Conservation (phyloP, 1,139 yeast species). For the Saccharomyces hybrid region DNA sequence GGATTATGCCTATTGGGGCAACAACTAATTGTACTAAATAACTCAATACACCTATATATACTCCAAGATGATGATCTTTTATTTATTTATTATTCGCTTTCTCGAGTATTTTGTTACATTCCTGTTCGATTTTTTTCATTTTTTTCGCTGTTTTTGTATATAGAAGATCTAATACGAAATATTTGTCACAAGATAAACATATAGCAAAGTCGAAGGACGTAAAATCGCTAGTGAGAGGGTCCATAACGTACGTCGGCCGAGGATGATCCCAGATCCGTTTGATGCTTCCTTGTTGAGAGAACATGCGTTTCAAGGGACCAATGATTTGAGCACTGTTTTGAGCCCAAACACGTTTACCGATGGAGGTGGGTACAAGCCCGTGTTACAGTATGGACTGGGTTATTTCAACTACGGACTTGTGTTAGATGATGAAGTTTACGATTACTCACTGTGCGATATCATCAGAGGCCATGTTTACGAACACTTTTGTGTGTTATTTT, state of each 20-base stretch:
- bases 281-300: conserved; percentile 34
- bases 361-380: conserved; percentile 28
- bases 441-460: conserved; percentile 13
- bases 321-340: conserved; percentile 25
- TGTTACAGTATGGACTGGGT: conserved; percentile 30
- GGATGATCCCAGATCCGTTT: conserved; percentile 32
- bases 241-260: not conserved
- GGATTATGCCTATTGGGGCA: conserved; percentile 23
- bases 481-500: conserved; percentile 18
- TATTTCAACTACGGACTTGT: conserved; percentile 29
- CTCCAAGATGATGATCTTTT: not conserved
- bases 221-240: not conserved
- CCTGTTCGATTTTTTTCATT: not conserved
- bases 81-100: not conserved
- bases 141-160: not conserved
- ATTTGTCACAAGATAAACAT: not conserved
- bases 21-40: conserved; percentile 1
- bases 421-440: conserved; percentile 18
- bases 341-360: conserved; percentile 22
- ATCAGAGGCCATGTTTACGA: conserved; percentile 21
- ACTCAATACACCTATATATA: not conserved
- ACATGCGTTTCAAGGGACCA: conserved; percentile 31
- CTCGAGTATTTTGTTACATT: not conserved
- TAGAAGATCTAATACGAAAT: not conserved
- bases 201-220: not conserved